Percentiles rank a stretch among this genome's conserved stretches.
Conservation (phyloP, 768 basidiomycete genomes). For the Punctularia strigosozonata region DNA sequence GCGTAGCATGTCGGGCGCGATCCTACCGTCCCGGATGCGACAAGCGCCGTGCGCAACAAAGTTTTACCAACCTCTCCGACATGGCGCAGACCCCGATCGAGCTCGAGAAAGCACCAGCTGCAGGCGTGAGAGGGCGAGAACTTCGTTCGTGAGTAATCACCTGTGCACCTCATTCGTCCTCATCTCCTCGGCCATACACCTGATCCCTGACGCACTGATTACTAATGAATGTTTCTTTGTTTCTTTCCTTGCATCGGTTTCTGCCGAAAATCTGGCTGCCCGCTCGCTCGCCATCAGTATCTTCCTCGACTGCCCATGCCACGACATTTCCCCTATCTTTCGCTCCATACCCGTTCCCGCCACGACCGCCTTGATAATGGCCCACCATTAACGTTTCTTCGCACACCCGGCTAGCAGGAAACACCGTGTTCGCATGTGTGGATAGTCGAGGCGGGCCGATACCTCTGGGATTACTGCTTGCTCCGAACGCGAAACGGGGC, state of each 20-base stretch:
- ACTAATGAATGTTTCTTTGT: background rate
- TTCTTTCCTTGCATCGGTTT: conserved; percentile 49
- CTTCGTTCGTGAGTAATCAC: conserved; percentile 42
- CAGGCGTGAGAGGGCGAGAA: conserved; percentile 27
- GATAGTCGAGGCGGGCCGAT: too few relatives aligned
- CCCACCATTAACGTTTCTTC: conserved; percentile 43
- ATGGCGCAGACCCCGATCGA: conserved; percentile 39
- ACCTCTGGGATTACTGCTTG: too few relatives aligned
- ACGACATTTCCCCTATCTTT: conserved; percentile 37
- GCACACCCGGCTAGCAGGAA: conserved; percentile 38
- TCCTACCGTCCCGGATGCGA: conserved; percentile 18
- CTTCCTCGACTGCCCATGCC: conserved; percentile 51
- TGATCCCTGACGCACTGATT: background rate
- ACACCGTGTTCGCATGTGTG: too few relatives aligned
- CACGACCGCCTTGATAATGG: conserved; percentile 33
- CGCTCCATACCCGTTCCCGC: conserved; percentile 30
- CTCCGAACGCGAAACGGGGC: too few relatives aligned
- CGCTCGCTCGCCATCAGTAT: conserved; percentile 45
- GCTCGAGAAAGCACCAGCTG: conserved; percentile 31
- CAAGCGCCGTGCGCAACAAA: conserved; percentile 27
- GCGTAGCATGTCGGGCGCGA: conserved; percentile 26
- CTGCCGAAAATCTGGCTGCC: conserved; percentile 44
- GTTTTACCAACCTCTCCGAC: conserved; percentile 41
- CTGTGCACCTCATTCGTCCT: background rate
- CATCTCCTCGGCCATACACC: background rate